A percentile compares a stretch with the other conserved stretches of the same genome.
Conservation (phyloP, 139 green algal genomes). For the Dunaliella primolecta region DNA sequence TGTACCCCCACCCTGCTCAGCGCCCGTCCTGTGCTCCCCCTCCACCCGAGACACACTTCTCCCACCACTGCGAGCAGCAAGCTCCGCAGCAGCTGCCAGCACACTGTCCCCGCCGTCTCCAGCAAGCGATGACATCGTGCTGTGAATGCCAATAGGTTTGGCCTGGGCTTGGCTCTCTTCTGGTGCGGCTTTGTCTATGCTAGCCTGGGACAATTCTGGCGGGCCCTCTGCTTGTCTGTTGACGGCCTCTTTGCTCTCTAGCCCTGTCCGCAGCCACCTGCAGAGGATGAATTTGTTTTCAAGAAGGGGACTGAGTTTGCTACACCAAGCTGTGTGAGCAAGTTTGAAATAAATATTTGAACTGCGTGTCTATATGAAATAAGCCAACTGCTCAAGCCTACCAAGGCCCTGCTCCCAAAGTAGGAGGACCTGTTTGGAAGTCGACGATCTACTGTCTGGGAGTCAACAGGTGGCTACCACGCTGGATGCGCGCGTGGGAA, state of each 20-base stretch:
- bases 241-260: not conserved
- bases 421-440: too few species aligned
- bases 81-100: not conserved
- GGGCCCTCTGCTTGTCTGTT: not conserved
- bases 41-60: too few species aligned
- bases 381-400: not conserved
- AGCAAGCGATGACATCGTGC: not conserved
- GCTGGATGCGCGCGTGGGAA: too few species aligned
- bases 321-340: not conserved
- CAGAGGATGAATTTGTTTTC: not conserved
- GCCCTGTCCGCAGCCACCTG: not conserved
- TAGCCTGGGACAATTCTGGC: not conserved
- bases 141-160: not conserved
- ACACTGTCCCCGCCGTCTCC: conserved; percentile 2
- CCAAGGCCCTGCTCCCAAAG: too few species aligned
- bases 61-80: conserved; percentile 10
- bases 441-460: too few species aligned
- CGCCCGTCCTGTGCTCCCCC: too few species aligned
- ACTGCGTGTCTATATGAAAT: not conserved
- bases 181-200: not conserved
- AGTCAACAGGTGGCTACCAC: too few species aligned
- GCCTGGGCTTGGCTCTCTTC: not conserved
- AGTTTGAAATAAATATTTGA: not conserved
- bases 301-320: not conserved
- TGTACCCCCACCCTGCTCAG: too few species aligned